phyloP scores from a whole-genome alignment of 169 alveolate species.

The Babesia sp. region DNA sequence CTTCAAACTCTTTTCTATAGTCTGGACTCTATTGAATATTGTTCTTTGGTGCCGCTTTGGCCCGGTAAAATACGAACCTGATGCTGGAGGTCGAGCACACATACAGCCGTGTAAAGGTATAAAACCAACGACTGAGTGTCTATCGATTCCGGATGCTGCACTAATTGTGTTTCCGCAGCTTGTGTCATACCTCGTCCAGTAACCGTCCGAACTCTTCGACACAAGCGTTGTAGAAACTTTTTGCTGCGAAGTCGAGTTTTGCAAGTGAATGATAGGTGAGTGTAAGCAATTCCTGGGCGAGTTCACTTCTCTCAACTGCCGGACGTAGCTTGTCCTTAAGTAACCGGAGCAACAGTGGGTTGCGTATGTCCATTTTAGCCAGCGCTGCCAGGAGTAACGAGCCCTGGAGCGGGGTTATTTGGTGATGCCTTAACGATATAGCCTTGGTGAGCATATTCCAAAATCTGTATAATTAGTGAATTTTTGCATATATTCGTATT shows the following conservation, averaged over 20 bases:
- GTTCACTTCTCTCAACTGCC: constrained; percentile 55
- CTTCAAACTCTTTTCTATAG: constrained; percentile 61
- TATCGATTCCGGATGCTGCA: constrained; percentile 30
- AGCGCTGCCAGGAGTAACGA: constrained; percentile 71
- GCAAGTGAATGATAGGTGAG: constrained; percentile 75
- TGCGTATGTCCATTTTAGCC: constrained; percentile 76
- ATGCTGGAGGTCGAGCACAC: constrained; percentile 35
- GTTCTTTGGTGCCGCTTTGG: constrained; percentile 5
- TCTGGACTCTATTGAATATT: constrained; percentile 24
- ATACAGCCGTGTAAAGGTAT: constrained; percentile 64
- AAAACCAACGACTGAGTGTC: constrained; percentile 75
- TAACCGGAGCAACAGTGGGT: constrained; percentile 63
- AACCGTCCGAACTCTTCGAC: background rate
- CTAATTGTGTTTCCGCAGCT: background rate
- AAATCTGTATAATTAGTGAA: constrained; percentile 62
- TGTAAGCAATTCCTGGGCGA: constrained; percentile 68
- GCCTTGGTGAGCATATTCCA: constrained; percentile 67
- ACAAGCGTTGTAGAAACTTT: constrained; percentile 35
- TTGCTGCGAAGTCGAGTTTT: constrained; percentile 69
- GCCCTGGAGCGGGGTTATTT: constrained; percentile 65
- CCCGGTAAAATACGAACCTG: constrained; percentile 17
- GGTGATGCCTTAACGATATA: constrained; percentile 48
- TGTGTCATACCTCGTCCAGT: constrained; percentile 6
- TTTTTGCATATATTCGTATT: background rate
- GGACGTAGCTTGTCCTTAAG: constrained; percentile 58